Evolutionary conservation across 345 rosid species (phyloP), one percentile per base, ranked within the genome.

Genomic region (Gossypium bickii): DNA sequence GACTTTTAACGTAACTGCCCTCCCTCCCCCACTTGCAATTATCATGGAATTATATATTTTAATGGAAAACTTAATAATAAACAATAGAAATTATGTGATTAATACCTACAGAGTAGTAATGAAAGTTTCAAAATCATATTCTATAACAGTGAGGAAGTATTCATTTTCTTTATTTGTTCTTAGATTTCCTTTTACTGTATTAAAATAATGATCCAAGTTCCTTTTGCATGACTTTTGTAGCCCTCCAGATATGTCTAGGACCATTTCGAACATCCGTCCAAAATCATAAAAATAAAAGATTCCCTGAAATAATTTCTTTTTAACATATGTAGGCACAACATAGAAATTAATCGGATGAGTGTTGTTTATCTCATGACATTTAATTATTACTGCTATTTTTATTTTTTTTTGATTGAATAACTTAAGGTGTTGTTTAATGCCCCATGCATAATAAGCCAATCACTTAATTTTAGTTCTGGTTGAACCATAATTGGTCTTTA

Each of bases 1-100:
- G 59, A 74, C 80, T 74, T 80, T 74, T 69, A 77, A 65, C 71
- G 74, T 58, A 77, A 74, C 80, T 44, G 2, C 20, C 48, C 3
- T 13, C 34, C 34, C 80, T 44, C 1, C 20, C 48, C 78, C 61
- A 66, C 76, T 71, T 66, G 25, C 51, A 43, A 18, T 59, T 59
- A 9, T 34, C 20, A 77, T 27, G 24, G 68, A 56, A 27, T 60
- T 52, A 48, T 34, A 69, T 65, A 45, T 67, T 74, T 74, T 61
- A 73, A 29, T 68, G 53, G 2, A 73, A 63, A 75, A 68, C 77
- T 38, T 43, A 18, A 9, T 47, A 13, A 62, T 76, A 61, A 44
- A 71, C 52, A 72, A 79, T 60, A 56, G 16, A 12, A 73, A 24
- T 13, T 24, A 2, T 45, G 12, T 49, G 18, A 20, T 53, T 41